Percentiles rank a stretch among this genome's conserved stretches.
Evolutionary conservation across 305 asterid genomes (phyloP).

Genomic region (Euphrasia arctica): DNA sequence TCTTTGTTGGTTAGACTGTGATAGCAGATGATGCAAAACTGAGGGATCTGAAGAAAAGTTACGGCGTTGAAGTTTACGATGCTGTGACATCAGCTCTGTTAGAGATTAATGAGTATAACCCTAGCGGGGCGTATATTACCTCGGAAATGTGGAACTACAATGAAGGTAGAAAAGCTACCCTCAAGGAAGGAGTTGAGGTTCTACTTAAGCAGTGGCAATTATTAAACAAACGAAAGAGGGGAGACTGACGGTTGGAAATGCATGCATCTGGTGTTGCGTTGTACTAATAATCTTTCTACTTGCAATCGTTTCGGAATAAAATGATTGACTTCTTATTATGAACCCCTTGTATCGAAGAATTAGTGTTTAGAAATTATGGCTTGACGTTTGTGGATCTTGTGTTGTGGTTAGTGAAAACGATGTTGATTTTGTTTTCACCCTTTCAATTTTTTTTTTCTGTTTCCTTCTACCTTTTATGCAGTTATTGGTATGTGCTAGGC

Average conservation of each 20-base stretch:
- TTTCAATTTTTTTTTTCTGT: neutral
- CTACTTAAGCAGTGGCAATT: constrained; percentile 51
- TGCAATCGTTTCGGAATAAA: neutral
- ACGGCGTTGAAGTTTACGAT: constrained; percentile 51
- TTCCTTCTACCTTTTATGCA: neutral
- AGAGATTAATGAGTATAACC: constrained; percentile 76
- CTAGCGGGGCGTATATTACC: constrained; percentile 64
- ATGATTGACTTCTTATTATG: constrained; percentile 22
- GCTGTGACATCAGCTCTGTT: constrained; percentile 59
- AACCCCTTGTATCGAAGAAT: constrained; percentile 21
- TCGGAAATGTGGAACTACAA: constrained; percentile 81
- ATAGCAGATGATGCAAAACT: constrained; percentile 72
- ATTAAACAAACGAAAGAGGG: constrained; percentile 26
- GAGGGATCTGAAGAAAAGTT: constrained; percentile 53
- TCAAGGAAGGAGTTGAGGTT: constrained; percentile 64
- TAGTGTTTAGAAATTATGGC: constrained; percentile 1
- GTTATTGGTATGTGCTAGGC: neutral
- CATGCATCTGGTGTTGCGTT: constrained; percentile 3
- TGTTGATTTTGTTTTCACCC: neutral
- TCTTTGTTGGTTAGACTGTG: constrained; percentile 40
- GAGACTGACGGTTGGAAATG: constrained; percentile 27
- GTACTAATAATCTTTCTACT: constrained; percentile 4
- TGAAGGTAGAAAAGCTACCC: constrained; percentile 56
- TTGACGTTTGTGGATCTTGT: neutral
- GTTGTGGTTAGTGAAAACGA: neutral